Base-by-base conservation (phyloP, 371 early-diverging fungal genomes). In the Zychaea mexicana region DNA sequence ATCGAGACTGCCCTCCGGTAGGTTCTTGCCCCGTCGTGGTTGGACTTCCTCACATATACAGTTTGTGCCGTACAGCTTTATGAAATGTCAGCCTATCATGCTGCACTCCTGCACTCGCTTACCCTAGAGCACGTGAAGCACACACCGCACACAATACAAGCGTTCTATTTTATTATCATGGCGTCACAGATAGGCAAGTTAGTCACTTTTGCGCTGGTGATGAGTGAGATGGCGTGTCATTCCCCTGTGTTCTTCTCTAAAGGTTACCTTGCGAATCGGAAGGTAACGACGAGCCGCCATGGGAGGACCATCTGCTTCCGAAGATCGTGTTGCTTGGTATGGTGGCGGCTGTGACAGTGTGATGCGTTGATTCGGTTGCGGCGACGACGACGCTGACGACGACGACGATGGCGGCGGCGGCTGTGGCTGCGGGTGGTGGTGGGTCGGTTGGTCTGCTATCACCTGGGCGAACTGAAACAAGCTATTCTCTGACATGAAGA, bases 51-150 rank as follows among this genome's bases (percentile, higher is more conserved):
- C 67, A 58, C 83, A 83, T 21, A 65, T 62, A 69, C 83, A 83
- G 60, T 76, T 69, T 33, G 57, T 62, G 13, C 78, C 80, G 69
- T 77, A 83, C 57, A 70, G 61, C 83, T 83, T 57, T 38, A 28
- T 9, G 24, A 56, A 21, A 56, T 56, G 19, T 21, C 36, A 19
- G 31, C 33, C 22, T 56, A 56, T 31, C 36, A 31, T 59, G 57
- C 36, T 61, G 33, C 52, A 8, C 24, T 36, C 19, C 30, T 42
- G 46, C 28, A 17, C 15, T 27, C n/a, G 28, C 69, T 69, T 77
- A 75, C 82, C 60, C 68, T 71, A 2, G 78, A 76, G 60, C 83
- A 83, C 28, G 83, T 83, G 62, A 83, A 83, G 62, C 83, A 83
- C 19, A 78, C 64, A 32, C 71, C 69, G 57, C 83, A 83, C 33